A percentile compares a stretch with the other conserved stretches of the same genome.
These are phyloP conservation scores for Mytilinidion resinicola DNA, from an alignment of 495 filamentous ascomycete species.

Conservation along the genomic window DNA sequence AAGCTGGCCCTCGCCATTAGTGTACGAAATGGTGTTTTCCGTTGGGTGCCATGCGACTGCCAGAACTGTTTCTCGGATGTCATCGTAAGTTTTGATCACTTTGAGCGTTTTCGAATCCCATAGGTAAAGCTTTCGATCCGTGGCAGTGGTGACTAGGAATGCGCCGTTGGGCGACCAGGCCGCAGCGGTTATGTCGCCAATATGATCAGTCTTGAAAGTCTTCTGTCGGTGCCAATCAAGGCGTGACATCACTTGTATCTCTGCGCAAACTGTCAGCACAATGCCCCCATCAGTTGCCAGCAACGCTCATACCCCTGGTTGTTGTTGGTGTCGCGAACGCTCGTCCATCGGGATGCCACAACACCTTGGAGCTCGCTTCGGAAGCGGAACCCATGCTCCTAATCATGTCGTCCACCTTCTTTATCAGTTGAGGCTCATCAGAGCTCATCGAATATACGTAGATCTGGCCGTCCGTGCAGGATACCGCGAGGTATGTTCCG, in stretches of 20 bases:
- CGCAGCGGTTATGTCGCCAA: slow-evolving; percentile 76
- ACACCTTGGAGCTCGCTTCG: slow-evolving; percentile 66
- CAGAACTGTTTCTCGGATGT: slow-evolving; percentile 58
- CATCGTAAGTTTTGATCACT: slow-evolving; percentile 49
- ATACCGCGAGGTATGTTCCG: slow-evolving; percentile 68
- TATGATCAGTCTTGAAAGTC: slow-evolving; percentile 69
- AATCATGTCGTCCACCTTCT: slow-evolving; percentile 81
- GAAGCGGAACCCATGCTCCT: slow-evolving; percentile 68
- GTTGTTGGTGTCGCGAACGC: slow-evolving; percentile 82
- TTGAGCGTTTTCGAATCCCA: slow-evolving; percentile 89
- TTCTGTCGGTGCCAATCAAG: slow-evolving; percentile 83
- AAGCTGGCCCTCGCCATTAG: slow-evolving; percentile 82
- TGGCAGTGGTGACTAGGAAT: slow-evolving; percentile 71
- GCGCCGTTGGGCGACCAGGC: slow-evolving; percentile 94
- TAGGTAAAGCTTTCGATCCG: slow-evolving; percentile 74
- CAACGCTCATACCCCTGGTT: slow-evolving; percentile 42
- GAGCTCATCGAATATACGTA: slow-evolving; percentile 82
- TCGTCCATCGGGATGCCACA: slow-evolving; percentile 93
- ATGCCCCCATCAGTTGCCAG: too few relatives aligned
- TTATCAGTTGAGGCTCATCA: slow-evolving; percentile 73
- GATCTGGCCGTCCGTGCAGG: slow-evolving; percentile 78
- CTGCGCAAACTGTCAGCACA: slow-evolving; percentile 26
- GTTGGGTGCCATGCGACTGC: slow-evolving; percentile 86
- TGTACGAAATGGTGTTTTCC: slow-evolving; percentile 82
- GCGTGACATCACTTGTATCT: slow-evolving; percentile 78